A percentile compares a stretch with the other conserved stretches of the same genome.
Conservation (phyloP, 1,284 basidiomycete species). For the Naganishia sp. region DNA sequence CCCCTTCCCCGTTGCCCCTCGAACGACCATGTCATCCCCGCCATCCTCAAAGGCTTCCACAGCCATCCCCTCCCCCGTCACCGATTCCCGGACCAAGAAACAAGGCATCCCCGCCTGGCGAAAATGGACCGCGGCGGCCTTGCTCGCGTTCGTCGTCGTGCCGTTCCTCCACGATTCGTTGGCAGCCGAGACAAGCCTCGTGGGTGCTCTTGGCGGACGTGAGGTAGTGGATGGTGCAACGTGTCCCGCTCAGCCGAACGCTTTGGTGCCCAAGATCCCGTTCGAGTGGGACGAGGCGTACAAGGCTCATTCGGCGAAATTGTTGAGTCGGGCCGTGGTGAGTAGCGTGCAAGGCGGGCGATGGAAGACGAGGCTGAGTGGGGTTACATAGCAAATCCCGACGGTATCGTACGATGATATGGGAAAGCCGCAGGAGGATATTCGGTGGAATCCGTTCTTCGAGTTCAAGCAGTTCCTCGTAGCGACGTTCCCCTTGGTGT, state of each 20-base stretch:
- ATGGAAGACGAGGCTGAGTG: neutral
- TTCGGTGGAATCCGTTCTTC: constrained; percentile 51
- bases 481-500: constrained; percentile 47
- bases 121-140: neutral
- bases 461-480: constrained; percentile 51
- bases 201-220: neutral
- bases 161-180: constrained; percentile 7
- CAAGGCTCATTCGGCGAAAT: constrained; percentile 38
- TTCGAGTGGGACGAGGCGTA: constrained; percentile 44
- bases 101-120: constrained; percentile 8
- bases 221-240: constrained; percentile 9
- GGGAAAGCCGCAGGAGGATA: constrained; percentile 50
- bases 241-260: constrained; percentile 46
- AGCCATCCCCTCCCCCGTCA: constrained; percentile 1
- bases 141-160: constrained; percentile 8
- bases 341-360: constrained; percentile 28
- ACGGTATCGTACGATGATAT: constrained; percentile 53
- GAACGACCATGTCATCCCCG: neutral
- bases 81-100: neutral
- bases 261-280: constrained; percentile 40
- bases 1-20: neutral
- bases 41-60: neutral
- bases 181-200: neutral
- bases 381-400: constrained; percentile 42
- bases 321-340: constrained; percentile 46